These are phyloP conservation scores for Trichoderma sp. DNA, from an alignment of 2,329 filamentous ascomycete genomes.

Conservation along the genomic window DNA sequence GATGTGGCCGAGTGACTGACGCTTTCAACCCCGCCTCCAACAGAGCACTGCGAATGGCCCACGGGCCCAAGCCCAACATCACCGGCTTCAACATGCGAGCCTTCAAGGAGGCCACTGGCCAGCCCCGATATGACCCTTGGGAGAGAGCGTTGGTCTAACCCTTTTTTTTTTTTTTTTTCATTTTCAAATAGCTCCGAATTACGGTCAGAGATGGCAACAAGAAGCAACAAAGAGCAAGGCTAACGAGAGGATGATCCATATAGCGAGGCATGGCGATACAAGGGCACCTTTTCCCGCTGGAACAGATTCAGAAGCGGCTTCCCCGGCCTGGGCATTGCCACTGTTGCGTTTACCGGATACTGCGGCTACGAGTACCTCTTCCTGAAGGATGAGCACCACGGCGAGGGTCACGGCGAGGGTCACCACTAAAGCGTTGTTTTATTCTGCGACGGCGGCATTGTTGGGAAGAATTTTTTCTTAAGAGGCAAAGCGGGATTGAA, in stretches of 20 bases:
- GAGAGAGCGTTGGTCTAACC: constrained; percentile 57
- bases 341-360: constrained; percentile 87
- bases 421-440: constrained; percentile 54
- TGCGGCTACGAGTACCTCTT: constrained; percentile 89
- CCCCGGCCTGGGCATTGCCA: constrained; percentile 89
- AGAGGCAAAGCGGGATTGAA: neutral
- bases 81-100: constrained; percentile 90
- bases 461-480: neutral
- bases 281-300: constrained; percentile 80
- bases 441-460: neutral
- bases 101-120: constrained; percentile 70
- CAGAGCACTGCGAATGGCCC: constrained; percentile 54
- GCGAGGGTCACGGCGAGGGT: constrained; percentile 54
- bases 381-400: constrained; percentile 67
- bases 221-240: neutral
- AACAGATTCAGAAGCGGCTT: constrained; percentile 87
- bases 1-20: neutral
- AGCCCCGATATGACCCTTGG: constrained; percentile 66
- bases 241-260: neutral
- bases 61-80: constrained; percentile 67
- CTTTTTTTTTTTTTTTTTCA: neutral
- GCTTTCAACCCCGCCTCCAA: constrained; percentile 17
- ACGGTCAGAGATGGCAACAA: neutral
- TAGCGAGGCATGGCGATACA: constrained; percentile 95
- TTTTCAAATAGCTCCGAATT: neutral